Evolutionary conservation across 495 filamentous ascomycete species (phyloP).

Genomic region (Chaetomium fimeti): DNA sequence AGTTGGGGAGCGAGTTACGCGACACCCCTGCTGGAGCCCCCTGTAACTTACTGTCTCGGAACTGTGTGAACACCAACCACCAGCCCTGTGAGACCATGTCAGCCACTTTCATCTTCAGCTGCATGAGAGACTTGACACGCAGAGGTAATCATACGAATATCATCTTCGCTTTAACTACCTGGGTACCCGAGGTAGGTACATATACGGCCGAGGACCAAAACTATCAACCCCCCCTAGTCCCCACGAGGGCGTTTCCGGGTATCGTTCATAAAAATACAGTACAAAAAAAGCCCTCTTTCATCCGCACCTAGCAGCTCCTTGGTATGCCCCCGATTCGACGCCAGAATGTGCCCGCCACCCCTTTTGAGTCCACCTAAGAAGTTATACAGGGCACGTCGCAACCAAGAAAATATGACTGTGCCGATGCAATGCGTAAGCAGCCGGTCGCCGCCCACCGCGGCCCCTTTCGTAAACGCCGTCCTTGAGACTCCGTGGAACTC

Average conservation of each 20-base stretch:
- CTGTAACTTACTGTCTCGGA: not conserved
- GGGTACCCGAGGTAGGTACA: not conserved
- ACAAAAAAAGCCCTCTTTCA: conserved; percentile 22
- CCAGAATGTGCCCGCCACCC: conserved; percentile 8
- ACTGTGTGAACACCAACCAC: not conserved
- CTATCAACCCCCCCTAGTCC: conserved; percentile 3
- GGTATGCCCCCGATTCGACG: conserved; percentile 14
- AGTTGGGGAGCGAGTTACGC: too few relatives aligned
- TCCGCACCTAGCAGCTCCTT: not conserved
- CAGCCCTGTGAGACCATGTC: not conserved
- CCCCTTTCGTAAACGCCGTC: conserved; percentile 12
- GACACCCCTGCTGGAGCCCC: conserved; percentile 15
- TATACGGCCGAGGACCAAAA: not conserved
- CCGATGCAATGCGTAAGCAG: conserved; percentile 19
- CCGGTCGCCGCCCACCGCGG: conserved; percentile 7
- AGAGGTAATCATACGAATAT: not conserved
- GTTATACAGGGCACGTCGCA: conserved; percentile 16
- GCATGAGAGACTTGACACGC: not conserved
- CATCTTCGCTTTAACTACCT: not conserved
- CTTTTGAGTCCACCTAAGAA: conserved; percentile 15
- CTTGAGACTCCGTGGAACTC: not conserved
- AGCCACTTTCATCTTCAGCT: not conserved
- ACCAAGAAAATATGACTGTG: conserved; percentile 11
- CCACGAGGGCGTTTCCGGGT: conserved; percentile 33
- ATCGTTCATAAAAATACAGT: conserved; percentile 35